Conservation (phyloP, 169 alveolate genomes). For the Plasmodium sp. region DNA sequence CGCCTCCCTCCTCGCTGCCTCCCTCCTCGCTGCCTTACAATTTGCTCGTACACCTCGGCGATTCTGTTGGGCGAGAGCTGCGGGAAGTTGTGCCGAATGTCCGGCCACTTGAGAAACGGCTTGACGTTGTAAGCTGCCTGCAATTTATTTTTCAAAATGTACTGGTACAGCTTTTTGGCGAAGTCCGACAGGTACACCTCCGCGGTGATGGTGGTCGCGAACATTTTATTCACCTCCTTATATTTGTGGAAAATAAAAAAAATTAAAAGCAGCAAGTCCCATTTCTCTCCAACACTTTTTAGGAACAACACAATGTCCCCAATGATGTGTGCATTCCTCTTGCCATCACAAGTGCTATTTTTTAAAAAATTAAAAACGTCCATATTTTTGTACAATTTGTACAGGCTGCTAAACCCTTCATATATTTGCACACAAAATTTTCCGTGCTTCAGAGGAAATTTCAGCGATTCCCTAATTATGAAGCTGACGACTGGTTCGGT, state of each 20-base stretch:
- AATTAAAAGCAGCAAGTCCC: slow-evolving; percentile 47
- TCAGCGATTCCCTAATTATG: slow-evolving; percentile 64
- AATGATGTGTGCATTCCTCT: slow-evolving; percentile 12
- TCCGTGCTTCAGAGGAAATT: slow-evolving; percentile 61
- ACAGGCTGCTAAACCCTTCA: slow-evolving; percentile 46
- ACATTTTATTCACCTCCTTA: slow-evolving; percentile 51
- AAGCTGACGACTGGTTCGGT: slow-evolving; percentile 40
- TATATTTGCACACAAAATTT: slow-evolving; percentile 58
- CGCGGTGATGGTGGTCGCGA: neutral
- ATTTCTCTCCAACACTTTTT: slow-evolving; percentile 67
- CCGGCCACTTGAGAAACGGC: slow-evolving; percentile 74
- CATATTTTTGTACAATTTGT: slow-evolving; percentile 41
- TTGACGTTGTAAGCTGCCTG: slow-evolving; percentile 40
- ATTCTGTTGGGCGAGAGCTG: slow-evolving; percentile 15
- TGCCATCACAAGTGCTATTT: slow-evolving; percentile 9
- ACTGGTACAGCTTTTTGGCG: slow-evolving; percentile 41
- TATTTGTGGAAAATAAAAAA: slow-evolving; percentile 68
- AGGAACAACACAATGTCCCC: slow-evolving; percentile 50
- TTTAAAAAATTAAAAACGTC: slow-evolving; percentile 36
- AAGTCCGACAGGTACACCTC: slow-evolving; percentile 46
- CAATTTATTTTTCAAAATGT: slow-evolving; percentile 31
- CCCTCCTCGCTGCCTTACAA: slow-evolving; percentile 9
- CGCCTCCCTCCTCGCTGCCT: neutral
- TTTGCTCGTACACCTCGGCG: slow-evolving; percentile 58
- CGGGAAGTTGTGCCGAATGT: slow-evolving; percentile 65